A percentile compares a stretch with the other conserved stretches of the same genome.
Evolutionary conservation across 129 eudicot species (phyloP).

Genomic region (Arctium lappa): DNA sequence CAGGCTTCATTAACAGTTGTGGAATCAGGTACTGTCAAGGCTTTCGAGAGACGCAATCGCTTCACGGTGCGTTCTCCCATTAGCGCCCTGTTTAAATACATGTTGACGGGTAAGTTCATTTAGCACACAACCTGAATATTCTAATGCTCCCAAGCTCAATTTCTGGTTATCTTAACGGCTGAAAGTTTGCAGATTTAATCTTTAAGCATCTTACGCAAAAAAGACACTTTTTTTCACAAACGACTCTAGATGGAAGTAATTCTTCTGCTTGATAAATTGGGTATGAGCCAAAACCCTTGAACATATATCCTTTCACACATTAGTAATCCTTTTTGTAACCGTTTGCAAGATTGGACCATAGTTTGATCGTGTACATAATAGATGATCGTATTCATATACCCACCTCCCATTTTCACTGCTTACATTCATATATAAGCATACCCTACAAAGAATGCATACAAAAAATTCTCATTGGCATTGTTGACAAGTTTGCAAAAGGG

Average conservation of each 20-base stretch:
- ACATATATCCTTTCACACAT: too few relatives aligned
- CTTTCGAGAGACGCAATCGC: slow-evolving; percentile 90
- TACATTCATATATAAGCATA: background rate
- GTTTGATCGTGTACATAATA: too few relatives aligned
- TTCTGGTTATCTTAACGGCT: background rate
- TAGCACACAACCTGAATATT: background rate
- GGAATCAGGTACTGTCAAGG: slow-evolving; percentile 85
- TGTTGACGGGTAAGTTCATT: background rate
- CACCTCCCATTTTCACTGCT: too few relatives aligned
- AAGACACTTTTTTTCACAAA: background rate
- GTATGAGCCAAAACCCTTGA: background rate
- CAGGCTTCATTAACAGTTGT: slow-evolving; percentile 91
- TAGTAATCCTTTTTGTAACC: too few relatives aligned
- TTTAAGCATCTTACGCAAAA: background rate
- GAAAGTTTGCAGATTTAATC: background rate
- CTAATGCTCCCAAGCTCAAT: background rate
- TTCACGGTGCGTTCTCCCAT: slow-evolving; percentile 95
- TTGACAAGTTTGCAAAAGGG: too few relatives aligned
- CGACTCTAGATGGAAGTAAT: background rate
- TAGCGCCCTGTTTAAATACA: slow-evolving; percentile 54
- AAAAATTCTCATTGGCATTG: background rate
- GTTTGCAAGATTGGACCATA: too few relatives aligned
- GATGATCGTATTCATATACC: too few relatives aligned
- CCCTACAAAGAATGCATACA: background rate
- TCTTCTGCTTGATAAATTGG: background rate